phyloP scores from a whole-genome alignment of 2,329 filamentous ascomycete genomes.

The Aureobasidium sp. region DNA sequence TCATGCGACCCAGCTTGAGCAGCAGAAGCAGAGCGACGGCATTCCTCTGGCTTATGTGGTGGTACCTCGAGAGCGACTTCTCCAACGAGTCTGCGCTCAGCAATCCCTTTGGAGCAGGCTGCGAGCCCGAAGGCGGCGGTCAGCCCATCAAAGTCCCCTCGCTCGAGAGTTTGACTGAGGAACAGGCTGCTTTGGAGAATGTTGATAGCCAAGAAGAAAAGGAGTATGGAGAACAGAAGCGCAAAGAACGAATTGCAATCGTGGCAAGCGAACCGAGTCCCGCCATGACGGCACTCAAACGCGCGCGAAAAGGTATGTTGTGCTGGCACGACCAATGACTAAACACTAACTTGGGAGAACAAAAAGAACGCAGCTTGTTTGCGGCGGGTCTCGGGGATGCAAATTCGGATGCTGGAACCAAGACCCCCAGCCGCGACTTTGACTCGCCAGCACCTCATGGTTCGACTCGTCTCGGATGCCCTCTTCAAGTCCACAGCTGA shows the following conservation, averaged over 20 bases:
- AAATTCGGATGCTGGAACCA: constrained; percentile 8
- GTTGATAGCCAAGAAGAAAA: constrained; percentile 65
- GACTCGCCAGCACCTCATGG: constrained; percentile 31
- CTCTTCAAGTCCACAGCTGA: background rate
- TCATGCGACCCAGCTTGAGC: constrained; percentile 81
- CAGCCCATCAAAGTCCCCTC: constrained; percentile 55
- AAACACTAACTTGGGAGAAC: constrained; percentile 13
- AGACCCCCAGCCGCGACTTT: constrained; percentile 33
- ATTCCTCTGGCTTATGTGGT: constrained; percentile 98
- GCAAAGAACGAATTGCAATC: constrained; percentile 64
- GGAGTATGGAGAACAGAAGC: constrained; percentile 64
- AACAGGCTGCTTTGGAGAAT: constrained; percentile 63
- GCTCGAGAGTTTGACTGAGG: constrained; percentile 57
- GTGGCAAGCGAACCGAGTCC: constrained; percentile 68
- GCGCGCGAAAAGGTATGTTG: constrained; percentile 38
- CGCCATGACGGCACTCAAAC: constrained; percentile 48
- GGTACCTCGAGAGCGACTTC: constrained; percentile 95
- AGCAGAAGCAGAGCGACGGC: constrained; percentile 78
- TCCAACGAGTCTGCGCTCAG: constrained; percentile 77
- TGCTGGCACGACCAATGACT: background rate
- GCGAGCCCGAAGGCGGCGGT: constrained; percentile 35
- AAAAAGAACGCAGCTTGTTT: constrained; percentile 14
- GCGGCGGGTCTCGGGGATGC: constrained; percentile 12
- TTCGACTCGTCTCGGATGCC: background rate
- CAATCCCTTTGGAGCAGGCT: constrained; percentile 76